phyloP scores from a whole-genome alignment of 768 basidiomycete genomes.

The Amanita jacksonii region DNA sequence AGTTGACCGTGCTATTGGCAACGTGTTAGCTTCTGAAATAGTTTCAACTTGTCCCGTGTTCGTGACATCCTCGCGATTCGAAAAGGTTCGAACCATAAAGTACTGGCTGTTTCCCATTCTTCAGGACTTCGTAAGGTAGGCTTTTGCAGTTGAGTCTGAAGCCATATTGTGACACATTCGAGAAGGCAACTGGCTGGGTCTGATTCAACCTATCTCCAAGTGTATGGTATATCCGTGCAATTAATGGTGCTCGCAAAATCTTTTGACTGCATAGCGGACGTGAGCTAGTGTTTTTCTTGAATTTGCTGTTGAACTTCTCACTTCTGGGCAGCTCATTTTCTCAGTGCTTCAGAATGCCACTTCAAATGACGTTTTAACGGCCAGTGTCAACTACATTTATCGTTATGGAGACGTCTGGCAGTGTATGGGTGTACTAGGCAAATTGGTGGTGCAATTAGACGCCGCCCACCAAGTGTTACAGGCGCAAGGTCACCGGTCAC shows the following conservation, averaged over 20 bases:
- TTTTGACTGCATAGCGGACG: slow-evolving; percentile 63
- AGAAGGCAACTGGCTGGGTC: slow-evolving; percentile 16
- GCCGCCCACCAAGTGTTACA: slow-evolving; percentile 56
- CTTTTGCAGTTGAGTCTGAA: neutral
- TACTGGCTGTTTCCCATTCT: slow-evolving; percentile 72
- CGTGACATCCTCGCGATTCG: slow-evolving; percentile 53
- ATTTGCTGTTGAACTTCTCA: slow-evolving; percentile 4
- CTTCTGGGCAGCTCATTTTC: slow-evolving; percentile 35
- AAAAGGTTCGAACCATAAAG: slow-evolving; percentile 61
- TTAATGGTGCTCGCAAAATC: slow-evolving; percentile 54
- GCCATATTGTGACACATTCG: neutral
- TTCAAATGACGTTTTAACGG: slow-evolving; percentile 42
- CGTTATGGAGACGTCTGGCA: slow-evolving; percentile 69
- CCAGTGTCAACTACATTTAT: slow-evolving; percentile 63
- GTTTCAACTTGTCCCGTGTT: slow-evolving; percentile 35
- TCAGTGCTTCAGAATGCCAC: slow-evolving; percentile 43
- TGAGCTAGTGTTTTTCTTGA: slow-evolving; percentile 20
- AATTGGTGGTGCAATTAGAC: slow-evolving; percentile 51
- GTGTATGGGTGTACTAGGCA: slow-evolving; percentile 55
- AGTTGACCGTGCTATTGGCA: slow-evolving; percentile 6
- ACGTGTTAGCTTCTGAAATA: slow-evolving; percentile 29
- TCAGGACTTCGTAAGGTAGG: slow-evolving; percentile 46
- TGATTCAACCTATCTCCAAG: slow-evolving; percentile 32
- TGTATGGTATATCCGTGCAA: slow-evolving; percentile 49
- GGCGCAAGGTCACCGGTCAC: slow-evolving; percentile 53